phyloP scores from a whole-genome alignment of 306 rosid genomes.

The Lathyrus sativus region DNA sequence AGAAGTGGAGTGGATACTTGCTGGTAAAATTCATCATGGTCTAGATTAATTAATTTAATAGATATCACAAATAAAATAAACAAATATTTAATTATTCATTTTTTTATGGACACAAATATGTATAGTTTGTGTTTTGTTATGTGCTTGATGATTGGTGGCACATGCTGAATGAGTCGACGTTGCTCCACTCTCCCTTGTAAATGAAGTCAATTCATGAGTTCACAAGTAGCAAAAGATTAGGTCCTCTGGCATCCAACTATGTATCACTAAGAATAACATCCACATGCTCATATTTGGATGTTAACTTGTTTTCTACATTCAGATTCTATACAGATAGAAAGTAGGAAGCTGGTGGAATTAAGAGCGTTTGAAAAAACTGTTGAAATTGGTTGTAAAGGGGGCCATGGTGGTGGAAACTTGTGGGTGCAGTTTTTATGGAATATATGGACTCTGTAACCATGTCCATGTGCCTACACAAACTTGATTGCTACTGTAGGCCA shows the following conservation, averaged over 20 bases:
- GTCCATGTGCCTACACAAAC: conserved; percentile 30
- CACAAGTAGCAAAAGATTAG: conserved; percentile 12
- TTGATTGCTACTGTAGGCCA: conserved; percentile 34
- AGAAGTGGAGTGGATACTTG: too few relatives aligned
- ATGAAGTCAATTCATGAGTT: background rate
- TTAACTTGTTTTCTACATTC: conserved; percentile 5
- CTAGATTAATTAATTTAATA: too few relatives aligned
- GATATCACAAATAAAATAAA: too few relatives aligned
- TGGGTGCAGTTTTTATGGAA: conserved; percentile 16
- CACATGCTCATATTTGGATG: conserved; percentile 6
- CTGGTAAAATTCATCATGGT: too few relatives aligned
- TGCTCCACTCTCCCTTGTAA: background rate
- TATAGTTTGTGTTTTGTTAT: too few relatives aligned
- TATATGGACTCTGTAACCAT: conserved; percentile 4
- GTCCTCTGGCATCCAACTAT: background rate
- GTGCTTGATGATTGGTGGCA: background rate
- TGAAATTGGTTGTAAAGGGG: conserved; percentile 37
- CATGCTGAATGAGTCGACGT: background rate
- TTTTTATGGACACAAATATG: too few relatives aligned
- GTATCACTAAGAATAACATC: conserved; percentile 21
- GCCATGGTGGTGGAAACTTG: conserved; percentile 23
- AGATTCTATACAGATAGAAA: conserved; percentile 7
- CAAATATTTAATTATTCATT: too few relatives aligned
- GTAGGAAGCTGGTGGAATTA: conserved; percentile 26
- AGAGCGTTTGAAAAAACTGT: conserved; percentile 36